A percentile compares a stretch with the other conserved stretches of the same genome.
phyloP scores from a whole-genome alignment of 306 rosid species.

The Malus sylvestris region DNA sequence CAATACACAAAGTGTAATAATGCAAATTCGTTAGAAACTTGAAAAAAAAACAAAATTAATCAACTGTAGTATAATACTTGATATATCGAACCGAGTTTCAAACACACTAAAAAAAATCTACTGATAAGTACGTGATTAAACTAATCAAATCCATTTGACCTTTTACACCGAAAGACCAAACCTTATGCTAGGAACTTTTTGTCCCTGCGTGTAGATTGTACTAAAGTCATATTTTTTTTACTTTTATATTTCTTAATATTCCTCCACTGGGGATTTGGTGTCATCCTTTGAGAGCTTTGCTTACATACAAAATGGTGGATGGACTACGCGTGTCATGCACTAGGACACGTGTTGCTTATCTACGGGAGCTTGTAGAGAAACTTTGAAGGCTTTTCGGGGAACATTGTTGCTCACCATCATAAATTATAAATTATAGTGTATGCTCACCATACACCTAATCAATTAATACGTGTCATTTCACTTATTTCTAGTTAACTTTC shows the following conservation, averaged over 20 bases:
- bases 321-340: constrained; percentile 12
- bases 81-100: accelerated
- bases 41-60: too few relatives aligned
- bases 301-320: background rate
- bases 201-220: too few relatives aligned
- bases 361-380: background rate
- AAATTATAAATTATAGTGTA: too few relatives aligned
- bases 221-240: too few relatives aligned
- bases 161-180: constrained; percentile 12
- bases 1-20: too few relatives aligned
- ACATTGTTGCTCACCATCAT: too few relatives aligned
- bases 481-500: too few relatives aligned
- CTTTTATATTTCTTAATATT: background rate
- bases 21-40: too few relatives aligned
- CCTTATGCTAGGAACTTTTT: background rate
- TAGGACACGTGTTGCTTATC: constrained; percentile 2
- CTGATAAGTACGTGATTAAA: background rate
- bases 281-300: background rate
- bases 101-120: background rate
- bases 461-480: too few relatives aligned
- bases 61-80: too few relatives aligned
- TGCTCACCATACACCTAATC: too few relatives aligned
- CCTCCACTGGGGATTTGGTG: background rate
- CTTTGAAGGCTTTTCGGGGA: background rate
- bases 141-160: constrained; percentile 9